Conservation (phyloP, 306 rosid genomes). For the Begonia loranthoides region DNA sequence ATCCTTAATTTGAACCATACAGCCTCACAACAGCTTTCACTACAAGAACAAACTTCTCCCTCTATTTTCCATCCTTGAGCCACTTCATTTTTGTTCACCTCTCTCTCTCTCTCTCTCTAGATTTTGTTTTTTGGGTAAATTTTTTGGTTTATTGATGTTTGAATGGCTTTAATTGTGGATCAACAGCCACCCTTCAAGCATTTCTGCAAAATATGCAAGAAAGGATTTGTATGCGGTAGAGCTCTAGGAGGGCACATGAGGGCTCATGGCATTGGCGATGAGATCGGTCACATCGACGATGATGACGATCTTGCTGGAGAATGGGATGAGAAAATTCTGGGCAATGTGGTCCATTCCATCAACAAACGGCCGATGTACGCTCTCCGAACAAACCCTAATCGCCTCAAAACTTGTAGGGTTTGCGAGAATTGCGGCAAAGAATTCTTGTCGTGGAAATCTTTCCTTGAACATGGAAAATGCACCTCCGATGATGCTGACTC, state of each 20-base stretch:
- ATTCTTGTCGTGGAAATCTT: constrained; percentile 73
- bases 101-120: neutral
- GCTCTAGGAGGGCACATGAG: constrained; percentile 98
- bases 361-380: constrained; percentile 70
- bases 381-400: constrained; percentile 70
- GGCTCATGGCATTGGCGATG: constrained; percentile 84
- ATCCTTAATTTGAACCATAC: constrained; percentile 33
- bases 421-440: constrained; percentile 86
- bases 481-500: constrained; percentile 49
- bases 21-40: constrained; percentile 36
- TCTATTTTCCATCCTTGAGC: constrained; percentile 13
- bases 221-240: constrained; percentile 86
- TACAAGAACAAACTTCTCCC: constrained; percentile 31
- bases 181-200: constrained; percentile 61
- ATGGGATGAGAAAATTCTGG: constrained; percentile 53
- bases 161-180: constrained; percentile 63
- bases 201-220: constrained; percentile 85
- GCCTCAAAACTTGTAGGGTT: constrained; percentile 55
- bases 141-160: neutral
- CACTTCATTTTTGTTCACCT: constrained; percentile 2
- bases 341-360: constrained; percentile 22
- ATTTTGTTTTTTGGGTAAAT: too few relatives aligned
- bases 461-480: constrained; percentile 89
- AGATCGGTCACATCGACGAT: constrained; percentile 37
- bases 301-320: constrained; percentile 47